These are phyloP conservation scores for Cercospora nicotianae DNA, from an alignment of 2,329 filamentous ascomycete species.

Conservation along the genomic window DNA sequence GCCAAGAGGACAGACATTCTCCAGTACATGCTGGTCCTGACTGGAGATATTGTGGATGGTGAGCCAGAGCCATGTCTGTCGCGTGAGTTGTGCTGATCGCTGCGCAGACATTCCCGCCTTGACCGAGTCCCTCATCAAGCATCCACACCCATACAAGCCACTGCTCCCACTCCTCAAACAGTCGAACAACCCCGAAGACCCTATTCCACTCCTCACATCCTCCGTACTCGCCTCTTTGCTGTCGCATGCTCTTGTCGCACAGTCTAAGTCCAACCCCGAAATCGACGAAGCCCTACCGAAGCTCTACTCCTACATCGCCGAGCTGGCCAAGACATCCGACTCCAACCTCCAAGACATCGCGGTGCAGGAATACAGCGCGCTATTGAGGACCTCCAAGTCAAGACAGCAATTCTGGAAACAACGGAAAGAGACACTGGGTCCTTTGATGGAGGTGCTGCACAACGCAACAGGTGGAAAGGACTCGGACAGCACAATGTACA, in stretches of 20 bases:
- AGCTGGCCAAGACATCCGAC: constrained; percentile 80
- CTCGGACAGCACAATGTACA: constrained; percentile 60
- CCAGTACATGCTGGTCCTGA: constrained; percentile 89
- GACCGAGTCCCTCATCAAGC: constrained; percentile 71
- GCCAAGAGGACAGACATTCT: constrained; percentile 85
- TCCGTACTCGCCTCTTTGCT: constrained; percentile 82
- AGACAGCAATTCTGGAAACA: constrained; percentile 89
- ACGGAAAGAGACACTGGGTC: constrained; percentile 77
- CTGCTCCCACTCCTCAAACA: constrained; percentile 83
- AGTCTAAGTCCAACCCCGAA: constrained; percentile 59
- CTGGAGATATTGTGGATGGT: constrained; percentile 86
- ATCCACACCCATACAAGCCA: constrained; percentile 69
- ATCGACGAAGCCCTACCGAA: constrained; percentile 76
- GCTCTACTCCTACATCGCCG: constrained; percentile 82
- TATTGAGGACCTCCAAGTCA: constrained; percentile 73
- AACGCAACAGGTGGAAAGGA: constrained; percentile 73
- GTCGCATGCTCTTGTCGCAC: constrained; percentile 60
- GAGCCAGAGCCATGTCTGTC: constrained; percentile 25
- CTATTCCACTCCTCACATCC: constrained; percentile 85
- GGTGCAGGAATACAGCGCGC: constrained; percentile 82
- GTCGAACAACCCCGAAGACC: constrained; percentile 78
- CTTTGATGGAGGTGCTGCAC: constrained; percentile 76
- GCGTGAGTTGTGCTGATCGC: constrained; percentile 6
- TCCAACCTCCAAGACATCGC: constrained; percentile 92
- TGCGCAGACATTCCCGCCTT: constrained; percentile 73